A percentile compares a stretch with the other conserved stretches of the same genome.
Conservation (phyloP, 2,329 filamentous ascomycete species). For the Aspergillus candidus region DNA sequence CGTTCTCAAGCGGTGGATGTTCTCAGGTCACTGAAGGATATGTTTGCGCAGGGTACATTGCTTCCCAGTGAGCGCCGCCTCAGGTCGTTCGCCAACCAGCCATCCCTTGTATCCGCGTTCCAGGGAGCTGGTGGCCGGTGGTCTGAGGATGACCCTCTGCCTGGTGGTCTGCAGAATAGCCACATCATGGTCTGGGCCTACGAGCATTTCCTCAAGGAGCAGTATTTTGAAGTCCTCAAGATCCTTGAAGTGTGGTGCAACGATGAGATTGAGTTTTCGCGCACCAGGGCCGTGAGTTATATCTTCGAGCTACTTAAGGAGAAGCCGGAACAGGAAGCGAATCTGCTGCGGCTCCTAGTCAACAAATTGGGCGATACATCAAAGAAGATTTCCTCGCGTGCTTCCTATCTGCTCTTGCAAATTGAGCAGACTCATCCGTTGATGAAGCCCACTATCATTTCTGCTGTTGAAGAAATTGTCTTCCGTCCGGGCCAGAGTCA, state of each 20-base stretch:
- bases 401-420: slow-evolving; percentile 90
- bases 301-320: slow-evolving; percentile 87
- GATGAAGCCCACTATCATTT: slow-evolving; percentile 88
- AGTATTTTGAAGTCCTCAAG: slow-evolving; percentile 89
- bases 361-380: slow-evolving; percentile 96
- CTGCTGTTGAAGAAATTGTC: slow-evolving; percentile 79
- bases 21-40: slow-evolving; percentile 87
- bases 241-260: slow-evolving; percentile 87
- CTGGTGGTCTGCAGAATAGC: slow-evolving; percentile 63
- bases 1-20: slow-evolving; percentile 88
- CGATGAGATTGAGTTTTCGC: slow-evolving; percentile 91
- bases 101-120: slow-evolving; percentile 65
- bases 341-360: slow-evolving; percentile 80
- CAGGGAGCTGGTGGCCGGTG: slow-evolving; percentile 59
- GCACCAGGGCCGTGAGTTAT: slow-evolving; percentile 80
- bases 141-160: slow-evolving; percentile 64
- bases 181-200: slow-evolving; percentile 86
- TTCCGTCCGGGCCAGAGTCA: slow-evolving; percentile 80
- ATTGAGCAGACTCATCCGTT: slow-evolving; percentile 80
- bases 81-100: slow-evolving; percentile 71
- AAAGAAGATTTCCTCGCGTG: slow-evolving; percentile 88
- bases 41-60: slow-evolving; percentile 81
- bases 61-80: slow-evolving; percentile 78
- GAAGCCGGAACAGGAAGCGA: slow-evolving; percentile 95
- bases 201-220: slow-evolving; percentile 91